Base-by-base conservation (phyloP, 1,284 basidiomycete genomes). In the Anthracocystis walkeri region DNA sequence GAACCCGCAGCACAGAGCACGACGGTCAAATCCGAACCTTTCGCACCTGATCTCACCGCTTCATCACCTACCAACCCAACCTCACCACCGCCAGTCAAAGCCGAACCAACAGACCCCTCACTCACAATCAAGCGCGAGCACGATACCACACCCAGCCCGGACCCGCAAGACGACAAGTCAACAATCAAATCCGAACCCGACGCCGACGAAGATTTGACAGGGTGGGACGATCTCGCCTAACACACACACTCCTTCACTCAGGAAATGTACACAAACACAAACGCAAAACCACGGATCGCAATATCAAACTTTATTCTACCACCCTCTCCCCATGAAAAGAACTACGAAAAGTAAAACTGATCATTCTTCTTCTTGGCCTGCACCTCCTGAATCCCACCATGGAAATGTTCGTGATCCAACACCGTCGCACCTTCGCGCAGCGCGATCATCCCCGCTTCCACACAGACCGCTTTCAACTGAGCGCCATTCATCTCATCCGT, bases 361-460 rank as follows among this genome's bases (percentile, higher is more conserved):
- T 82, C 81, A 42, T 82, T 83, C 78, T 83, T 83, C 77, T 85
- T 85, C 71, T 84, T 83, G 6, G 84, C 82, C 68, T 85, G 84
- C 5, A 85, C 84, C 74, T 85, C 84, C 54, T 83, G 73, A 49
- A 85, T 85, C 20, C 84, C 84, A 21, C 82, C 82, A 38, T 82
- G 75, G 76, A 84, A 85, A 68, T 85, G 84, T 70, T 85, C 84
- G 50, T 85, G 84, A 51, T 84, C 79, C 27, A 85, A 64, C 50
- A 80, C 76, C n/a, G 90, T 90, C 18, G 95, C 94, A 49, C 95
- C 95, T 86, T 98, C 95, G 75, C 96, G 88, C 50, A 99, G 87
- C 20, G 96, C 92, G 82, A 98, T 96, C 97, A 99, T 99, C 71
- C 97, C 96, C 27, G 96, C 96, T 87, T 14, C 98, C 92, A 87